Conservation (phyloP, 1,284 basidiomycete species). For the Sporisorium iseilematis-ciliati region DNA sequence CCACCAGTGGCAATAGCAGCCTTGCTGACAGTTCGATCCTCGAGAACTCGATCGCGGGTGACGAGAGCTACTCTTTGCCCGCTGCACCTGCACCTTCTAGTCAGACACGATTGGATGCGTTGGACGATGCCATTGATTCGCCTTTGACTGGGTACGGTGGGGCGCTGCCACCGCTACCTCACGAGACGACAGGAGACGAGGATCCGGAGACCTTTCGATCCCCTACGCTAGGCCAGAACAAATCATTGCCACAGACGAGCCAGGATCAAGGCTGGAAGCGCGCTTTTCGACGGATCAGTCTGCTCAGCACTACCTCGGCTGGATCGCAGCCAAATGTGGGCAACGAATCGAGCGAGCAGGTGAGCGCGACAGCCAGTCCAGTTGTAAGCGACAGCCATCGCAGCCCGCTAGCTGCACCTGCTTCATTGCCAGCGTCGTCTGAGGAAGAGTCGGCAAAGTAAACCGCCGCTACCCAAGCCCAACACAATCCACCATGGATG, state of each 20-base stretch:
- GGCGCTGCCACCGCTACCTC: conserved; percentile 30
- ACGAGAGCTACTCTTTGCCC: conserved; percentile 52
- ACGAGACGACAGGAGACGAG: conserved; percentile 46
- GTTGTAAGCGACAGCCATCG: conserved; percentile 1
- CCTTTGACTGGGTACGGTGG: conserved; percentile 32
- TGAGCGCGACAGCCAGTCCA: conserved; percentile 1
- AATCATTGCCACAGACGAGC: conserved; percentile 11
- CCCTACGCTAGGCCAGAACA: conserved; percentile 13
- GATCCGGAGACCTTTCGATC: conserved; percentile 26
- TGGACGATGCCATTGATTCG: conserved; percentile 17
- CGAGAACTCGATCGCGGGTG: conserved; percentile 50
- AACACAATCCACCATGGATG: too few relatives aligned
- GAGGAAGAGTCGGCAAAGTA: background rate
- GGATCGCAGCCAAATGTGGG: conserved; percentile 3
- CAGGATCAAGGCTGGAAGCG: conserved; percentile 47
- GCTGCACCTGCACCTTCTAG: conserved; percentile 12
- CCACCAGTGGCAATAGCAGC: conserved; percentile 30
- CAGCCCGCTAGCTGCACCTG: conserved; percentile 14
- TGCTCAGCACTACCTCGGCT: conserved; percentile 22
- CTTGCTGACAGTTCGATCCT: conserved; percentile 34
- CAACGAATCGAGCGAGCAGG: conserved; percentile 9
- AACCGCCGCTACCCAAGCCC: too few relatives aligned
- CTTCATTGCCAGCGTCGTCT: background rate
- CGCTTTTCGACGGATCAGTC: conserved; percentile 37
- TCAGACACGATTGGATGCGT: background rate